Percentiles rank a stretch among this genome's conserved stretches.
Conservation (phyloP, 2,329 filamentous ascomycete species). For the Botryotinia convoluta region DNA sequence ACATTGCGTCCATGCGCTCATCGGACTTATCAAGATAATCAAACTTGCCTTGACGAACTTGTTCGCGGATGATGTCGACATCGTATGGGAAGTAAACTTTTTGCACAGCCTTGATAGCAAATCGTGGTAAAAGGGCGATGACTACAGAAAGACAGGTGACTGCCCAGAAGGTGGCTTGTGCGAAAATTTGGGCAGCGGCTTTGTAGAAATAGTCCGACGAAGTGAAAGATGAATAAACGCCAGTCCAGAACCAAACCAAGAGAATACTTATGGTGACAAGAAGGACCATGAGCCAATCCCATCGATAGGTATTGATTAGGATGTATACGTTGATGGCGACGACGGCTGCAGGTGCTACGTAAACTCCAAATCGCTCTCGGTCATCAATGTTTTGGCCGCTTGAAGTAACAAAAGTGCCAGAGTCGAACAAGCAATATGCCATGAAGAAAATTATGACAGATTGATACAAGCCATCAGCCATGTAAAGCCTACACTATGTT, state of each 20-base stretch:
- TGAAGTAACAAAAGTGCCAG: constrained; percentile 66
- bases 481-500: constrained; percentile 67
- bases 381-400: constrained; percentile 76
- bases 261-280: constrained; percentile 80
- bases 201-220: constrained; percentile 70
- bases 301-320: constrained; percentile 92
- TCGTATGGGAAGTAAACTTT: constrained; percentile 94
- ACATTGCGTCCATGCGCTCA: constrained; percentile 38
- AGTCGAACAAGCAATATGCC: constrained; percentile 74
- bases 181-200: constrained; percentile 75
- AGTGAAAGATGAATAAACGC: constrained; percentile 62
- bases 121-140: constrained; percentile 82
- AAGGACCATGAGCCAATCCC: constrained; percentile 93
- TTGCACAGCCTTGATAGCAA: constrained; percentile 80
- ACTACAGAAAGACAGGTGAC: constrained; percentile 74
- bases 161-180: constrained; percentile 82
- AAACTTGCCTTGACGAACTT: constrained; percentile 80
- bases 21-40: constrained; percentile 56
- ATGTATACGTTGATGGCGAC: constrained; percentile 92
- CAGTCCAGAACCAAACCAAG: constrained; percentile 94
- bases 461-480: constrained; percentile 92
- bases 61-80: constrained; percentile 93
- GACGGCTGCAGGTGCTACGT: constrained; percentile 80
- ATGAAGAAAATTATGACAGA: constrained; percentile 92
- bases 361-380: constrained; percentile 79